Conservation (phyloP, 108 stramenopile species). For the Asterionellopsis glacialis region DNA sequence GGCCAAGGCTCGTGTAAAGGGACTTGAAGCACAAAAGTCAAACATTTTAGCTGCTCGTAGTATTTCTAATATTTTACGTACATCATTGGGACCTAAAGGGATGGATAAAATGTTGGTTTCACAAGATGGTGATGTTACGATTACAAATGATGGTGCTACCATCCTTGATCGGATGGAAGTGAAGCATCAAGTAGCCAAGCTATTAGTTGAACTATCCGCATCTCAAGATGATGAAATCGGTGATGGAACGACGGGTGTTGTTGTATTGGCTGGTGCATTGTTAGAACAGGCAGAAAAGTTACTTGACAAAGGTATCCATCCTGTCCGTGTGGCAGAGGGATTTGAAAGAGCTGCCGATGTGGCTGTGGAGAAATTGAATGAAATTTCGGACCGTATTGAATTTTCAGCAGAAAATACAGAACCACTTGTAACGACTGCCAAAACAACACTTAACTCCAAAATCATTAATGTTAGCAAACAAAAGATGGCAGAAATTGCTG, state of each 20-base stretch:
- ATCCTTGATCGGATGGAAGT: conserved; percentile 95
- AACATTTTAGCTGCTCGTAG: conserved; percentile 97
- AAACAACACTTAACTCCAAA: conserved; percentile 95
- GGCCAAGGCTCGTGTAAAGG: conserved; percentile 94
- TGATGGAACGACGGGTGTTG: conserved; percentile 99
- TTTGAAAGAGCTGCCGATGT: conserved; percentile 94
- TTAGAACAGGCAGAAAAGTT: conserved; percentile 97
- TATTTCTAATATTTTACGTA: conserved; percentile 91
- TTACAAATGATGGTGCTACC: conserved; percentile 99
- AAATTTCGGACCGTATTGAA: conserved; percentile 85
- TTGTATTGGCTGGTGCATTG: conserved; percentile 96
- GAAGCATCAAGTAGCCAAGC: conserved; percentile 91
- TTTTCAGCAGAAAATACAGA: conserved; percentile 85
- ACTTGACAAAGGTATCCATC: conserved; percentile 91
- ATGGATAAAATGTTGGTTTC: conserved; percentile 99
- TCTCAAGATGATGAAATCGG: conserved; percentile 99
- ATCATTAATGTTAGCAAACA: conserved; percentile 95
- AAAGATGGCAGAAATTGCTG: conserved; percentile 96
- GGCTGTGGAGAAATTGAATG: conserved; percentile 80
- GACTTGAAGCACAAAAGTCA: conserved; percentile 90
- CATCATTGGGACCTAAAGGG: conserved; percentile 97
- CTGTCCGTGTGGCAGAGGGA: conserved; percentile 96
- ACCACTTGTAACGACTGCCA: conserved; percentile 89
- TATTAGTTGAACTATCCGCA: conserved; percentile 94
- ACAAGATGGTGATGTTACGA: conserved; percentile 98